Conservation (phyloP, 2,329 filamentous ascomycete genomes). For the Penicillium sp. region DNA sequence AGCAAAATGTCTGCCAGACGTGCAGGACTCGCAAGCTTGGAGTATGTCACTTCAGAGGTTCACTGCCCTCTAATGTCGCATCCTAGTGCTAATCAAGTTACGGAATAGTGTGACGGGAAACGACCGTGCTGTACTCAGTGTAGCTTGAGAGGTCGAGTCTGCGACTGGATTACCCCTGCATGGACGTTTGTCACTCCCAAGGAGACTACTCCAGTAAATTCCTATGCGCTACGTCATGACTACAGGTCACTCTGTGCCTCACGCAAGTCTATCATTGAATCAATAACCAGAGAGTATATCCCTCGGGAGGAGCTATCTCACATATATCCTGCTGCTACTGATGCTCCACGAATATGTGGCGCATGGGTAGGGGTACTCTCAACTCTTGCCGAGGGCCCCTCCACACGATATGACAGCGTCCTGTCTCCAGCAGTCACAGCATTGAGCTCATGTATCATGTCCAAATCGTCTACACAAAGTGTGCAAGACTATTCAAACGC, state of each 20-base stretch:
- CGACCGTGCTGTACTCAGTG: neutral
- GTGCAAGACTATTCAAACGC: slow-evolving; percentile 33
- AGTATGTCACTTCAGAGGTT: slow-evolving; percentile 9
- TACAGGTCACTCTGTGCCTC: neutral
- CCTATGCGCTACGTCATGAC: neutral
- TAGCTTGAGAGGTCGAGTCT: neutral
- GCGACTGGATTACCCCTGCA: neutral
- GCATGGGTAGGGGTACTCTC: slow-evolving; percentile 45
- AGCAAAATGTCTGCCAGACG: slow-evolving; percentile 17
- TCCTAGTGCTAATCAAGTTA: neutral
- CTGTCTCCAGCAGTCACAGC: slow-evolving; percentile 36
- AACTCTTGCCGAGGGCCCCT: slow-evolving; percentile 22
- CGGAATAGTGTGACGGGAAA: slow-evolving; percentile 1
- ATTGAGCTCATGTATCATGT: slow-evolving; percentile 31
- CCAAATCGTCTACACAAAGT: slow-evolving; percentile 16
- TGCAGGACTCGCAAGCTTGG: slow-evolving; percentile 23
- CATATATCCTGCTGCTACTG: neutral
- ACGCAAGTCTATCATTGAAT: neutral
- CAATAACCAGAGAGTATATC: neutral
- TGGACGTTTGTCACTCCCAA: neutral
- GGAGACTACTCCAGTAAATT: neutral
- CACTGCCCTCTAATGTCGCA: neutral
- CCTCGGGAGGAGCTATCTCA: neutral
- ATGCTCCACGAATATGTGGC: slow-evolving; percentile 36
- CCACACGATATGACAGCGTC: slow-evolving; percentile 13